phyloP scores from a whole-genome alignment of 2,329 filamentous ascomycete genomes.

The Metarhizium humberi region DNA sequence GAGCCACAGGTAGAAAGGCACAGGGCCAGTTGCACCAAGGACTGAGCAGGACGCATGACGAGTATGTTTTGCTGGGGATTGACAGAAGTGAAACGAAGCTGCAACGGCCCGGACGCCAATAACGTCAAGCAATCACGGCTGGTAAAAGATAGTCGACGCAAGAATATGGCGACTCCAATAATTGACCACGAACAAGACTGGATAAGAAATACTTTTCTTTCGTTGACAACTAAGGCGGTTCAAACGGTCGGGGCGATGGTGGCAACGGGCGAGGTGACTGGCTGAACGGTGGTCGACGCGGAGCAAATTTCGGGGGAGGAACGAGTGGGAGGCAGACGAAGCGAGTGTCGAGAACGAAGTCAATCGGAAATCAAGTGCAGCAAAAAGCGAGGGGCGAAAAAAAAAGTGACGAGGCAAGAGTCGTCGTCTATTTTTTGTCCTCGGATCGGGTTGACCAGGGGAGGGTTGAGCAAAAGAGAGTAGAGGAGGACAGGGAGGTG shows the following conservation, averaged over 20 bases:
- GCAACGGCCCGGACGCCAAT: not conserved
- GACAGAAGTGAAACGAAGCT: not conserved
- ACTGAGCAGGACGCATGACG: conserved; percentile 37
- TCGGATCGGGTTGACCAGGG: not conserved
- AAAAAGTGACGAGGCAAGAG: not conserved
- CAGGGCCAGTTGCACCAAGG: conserved; percentile 37
- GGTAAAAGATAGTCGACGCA: not conserved
- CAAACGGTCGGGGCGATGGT: conserved; percentile 1
- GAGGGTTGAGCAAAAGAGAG: not conserved
- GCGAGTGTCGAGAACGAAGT: conserved; percentile 9
- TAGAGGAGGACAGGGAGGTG: not conserved
- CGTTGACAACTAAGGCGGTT: not conserved
- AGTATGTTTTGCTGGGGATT: not conserved
- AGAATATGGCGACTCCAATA: not conserved
- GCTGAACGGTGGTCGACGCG: conserved; percentile 3
- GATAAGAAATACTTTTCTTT: not conserved
- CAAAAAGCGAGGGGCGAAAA: conserved; percentile 11
- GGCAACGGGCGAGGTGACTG: conserved; percentile 5
- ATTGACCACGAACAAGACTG: not conserved
- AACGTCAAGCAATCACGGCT: not conserved
- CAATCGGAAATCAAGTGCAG: not conserved
- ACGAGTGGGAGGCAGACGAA: conserved; percentile 4
- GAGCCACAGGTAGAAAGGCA: conserved; percentile 42
- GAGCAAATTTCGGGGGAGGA: conserved; percentile 3
- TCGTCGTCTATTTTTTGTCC: not conserved